Evolutionary conservation across 1,284 basidiomycete genomes (phyloP), one percentile per base, ranked within the genome.

Genomic region (Dichomitus squalens): DNA sequence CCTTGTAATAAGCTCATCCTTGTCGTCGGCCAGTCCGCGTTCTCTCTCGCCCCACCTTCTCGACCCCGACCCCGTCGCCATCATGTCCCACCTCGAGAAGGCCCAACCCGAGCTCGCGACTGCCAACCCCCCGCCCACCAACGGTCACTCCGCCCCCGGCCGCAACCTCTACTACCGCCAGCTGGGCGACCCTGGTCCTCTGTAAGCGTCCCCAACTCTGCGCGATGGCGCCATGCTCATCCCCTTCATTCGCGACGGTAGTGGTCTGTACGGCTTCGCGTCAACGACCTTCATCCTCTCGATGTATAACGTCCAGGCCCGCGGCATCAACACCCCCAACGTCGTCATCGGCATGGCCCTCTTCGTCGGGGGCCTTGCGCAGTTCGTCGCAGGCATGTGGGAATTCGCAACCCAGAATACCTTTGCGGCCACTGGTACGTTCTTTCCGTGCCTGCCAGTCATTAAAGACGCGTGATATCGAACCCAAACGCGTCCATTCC

Each of bases 341-440:
- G 84, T 90, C 53, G 84, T 96, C 60, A 81, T 95, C 55, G 93
- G 92, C 61, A 91, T 95, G 85, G 91, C 92, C 7, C 72, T 92
- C 60, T 90, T 84, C 71, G 85, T 83, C 60, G 95, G 95, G 57
- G 96, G 96, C 60, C 82, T 96, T 21, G 84, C 83, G 7, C 96
- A 91, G 70, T 76, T 90, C 63, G 67, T 87, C 25, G 87, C 87
- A 8, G 87, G 88, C 40, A 88, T 90, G 86, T 90, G 88, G 87
- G 87, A 88, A 72, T 94, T 93, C 71, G 88, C 90, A 1, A 78
- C 82, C 40, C 91, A 90, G 9, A 89, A 91, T 64, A 76, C 75
- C 0, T 89, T 90, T 55, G 86, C 83, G 60, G 87, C 84, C 1
- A 87, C 86, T 35, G 86, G 88, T 88, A 57, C 69, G 85, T 76